Conservation (phyloP, 2,329 filamentous ascomycete species). For the Tolypocladium sp. region DNA sequence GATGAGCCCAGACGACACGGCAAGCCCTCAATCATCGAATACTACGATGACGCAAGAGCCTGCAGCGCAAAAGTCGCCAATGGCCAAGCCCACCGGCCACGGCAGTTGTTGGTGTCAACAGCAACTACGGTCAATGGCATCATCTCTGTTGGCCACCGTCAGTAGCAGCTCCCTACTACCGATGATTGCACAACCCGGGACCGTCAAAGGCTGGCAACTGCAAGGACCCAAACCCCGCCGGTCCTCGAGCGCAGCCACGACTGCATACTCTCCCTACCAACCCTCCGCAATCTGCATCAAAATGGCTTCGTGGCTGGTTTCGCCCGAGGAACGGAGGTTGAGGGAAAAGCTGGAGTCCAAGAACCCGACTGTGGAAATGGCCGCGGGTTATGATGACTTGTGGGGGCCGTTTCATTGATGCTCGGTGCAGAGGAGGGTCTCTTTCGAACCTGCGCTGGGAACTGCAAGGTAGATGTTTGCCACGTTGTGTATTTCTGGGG, state of each 20-base stretch:
- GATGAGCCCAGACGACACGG: too few relatives aligned
- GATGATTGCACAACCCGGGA: too few relatives aligned
- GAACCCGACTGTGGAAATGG: not conserved
- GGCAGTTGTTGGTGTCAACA: too few relatives aligned
- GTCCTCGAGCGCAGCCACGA: not conserved
- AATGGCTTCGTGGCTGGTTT: not conserved
- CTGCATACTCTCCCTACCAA: not conserved
- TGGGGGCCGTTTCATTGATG: not conserved
- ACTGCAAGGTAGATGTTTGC: too few relatives aligned
- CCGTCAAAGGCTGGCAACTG: not conserved
- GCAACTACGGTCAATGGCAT: not conserved
- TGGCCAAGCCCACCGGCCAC: not conserved
- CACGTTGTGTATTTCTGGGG: too few relatives aligned
- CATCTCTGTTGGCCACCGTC: not conserved
- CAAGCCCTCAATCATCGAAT: too few relatives aligned
- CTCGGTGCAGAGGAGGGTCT: not conserved
- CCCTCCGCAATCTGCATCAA: not conserved
- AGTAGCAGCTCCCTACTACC: not conserved
- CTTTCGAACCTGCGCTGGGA: not conserved
- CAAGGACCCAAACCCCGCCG: not conserved
- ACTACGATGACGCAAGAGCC: too few relatives aligned
- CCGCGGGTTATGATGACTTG: not conserved
- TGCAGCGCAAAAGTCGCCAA: not conserved
- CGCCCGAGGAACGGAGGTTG: not conserved
- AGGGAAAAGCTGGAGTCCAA: not conserved